These are phyloP conservation scores for Alternaria sp. DNA, from an alignment of 2,329 filamentous ascomycete genomes.

Conservation along the genomic window DNA sequence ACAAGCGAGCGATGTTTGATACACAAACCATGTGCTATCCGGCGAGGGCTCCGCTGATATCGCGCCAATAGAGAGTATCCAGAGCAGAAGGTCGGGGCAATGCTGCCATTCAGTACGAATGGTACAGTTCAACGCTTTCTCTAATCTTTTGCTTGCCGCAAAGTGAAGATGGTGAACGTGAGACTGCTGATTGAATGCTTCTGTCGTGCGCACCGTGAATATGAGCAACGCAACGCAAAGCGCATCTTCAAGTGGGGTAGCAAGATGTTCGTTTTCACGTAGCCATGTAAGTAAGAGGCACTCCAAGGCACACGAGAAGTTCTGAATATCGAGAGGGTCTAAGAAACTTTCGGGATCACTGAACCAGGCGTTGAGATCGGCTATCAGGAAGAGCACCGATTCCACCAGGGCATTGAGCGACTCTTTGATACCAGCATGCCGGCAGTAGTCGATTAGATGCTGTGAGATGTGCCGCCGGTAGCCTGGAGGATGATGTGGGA, in stretches of 20 bases:
- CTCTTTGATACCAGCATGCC: conserved; percentile 37
- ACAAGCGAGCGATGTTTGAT: conserved; percentile 46
- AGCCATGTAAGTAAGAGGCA: conserved; percentile 46
- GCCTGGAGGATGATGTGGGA: conserved; percentile 41
- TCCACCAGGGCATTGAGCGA: conserved; percentile 42
- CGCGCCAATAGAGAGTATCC: conserved; percentile 48
- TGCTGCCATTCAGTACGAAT: conserved; percentile 41
- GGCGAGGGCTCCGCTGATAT: conserved; percentile 47
- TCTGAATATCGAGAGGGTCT: conserved; percentile 50
- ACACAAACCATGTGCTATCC: conserved; percentile 44
- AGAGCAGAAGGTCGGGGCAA: conserved; percentile 49
- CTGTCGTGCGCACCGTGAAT: conserved; percentile 48
- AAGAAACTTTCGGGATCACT: conserved; percentile 38
- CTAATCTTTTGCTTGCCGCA: conserved; percentile 44
- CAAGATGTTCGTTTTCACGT: conserved; percentile 33
- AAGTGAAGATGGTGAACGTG: conserved; percentile 43
- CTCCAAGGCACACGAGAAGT: conserved; percentile 47
- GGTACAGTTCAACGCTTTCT: conserved; percentile 47
- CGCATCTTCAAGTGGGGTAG: conserved; percentile 46
- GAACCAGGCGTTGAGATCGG: conserved; percentile 49
- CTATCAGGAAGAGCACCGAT: conserved; percentile 42
- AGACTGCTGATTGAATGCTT: conserved; percentile 40
- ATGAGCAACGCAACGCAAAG: conserved; percentile 50
- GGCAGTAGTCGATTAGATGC: conserved; percentile 44
- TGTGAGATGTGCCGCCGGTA: conserved; percentile 41